Percentiles rank a stretch among this genome's conserved stretches.
These are phyloP conservation scores for Cenchrus fungigraminus DNA, from an alignment of 176 grass and related monocot species.

Conservation along the genomic window DNA sequence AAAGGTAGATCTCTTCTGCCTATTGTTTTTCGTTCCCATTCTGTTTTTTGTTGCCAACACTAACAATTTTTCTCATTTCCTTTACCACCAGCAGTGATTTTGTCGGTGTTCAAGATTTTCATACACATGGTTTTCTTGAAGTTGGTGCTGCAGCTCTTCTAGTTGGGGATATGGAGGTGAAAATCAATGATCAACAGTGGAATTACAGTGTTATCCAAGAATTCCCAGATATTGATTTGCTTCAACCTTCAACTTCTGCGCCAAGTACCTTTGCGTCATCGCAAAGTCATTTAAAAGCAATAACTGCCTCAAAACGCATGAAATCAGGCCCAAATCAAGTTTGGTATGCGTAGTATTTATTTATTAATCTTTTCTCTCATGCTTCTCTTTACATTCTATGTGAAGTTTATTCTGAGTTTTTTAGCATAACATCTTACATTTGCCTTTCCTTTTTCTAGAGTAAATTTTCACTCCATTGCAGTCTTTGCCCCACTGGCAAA, in stretches of 20 bases:
- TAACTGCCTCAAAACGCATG: conserved; percentile 96
- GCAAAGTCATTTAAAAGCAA: conserved; percentile 88
- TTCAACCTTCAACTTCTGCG: conserved; percentile 77
- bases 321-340: conserved; percentile 88
- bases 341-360: conserved; percentile 63
- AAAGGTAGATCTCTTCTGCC: conserved; percentile 60
- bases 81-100: conserved; percentile 59
- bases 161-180: conserved; percentile 79
- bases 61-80: conserved; percentile 32
- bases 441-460: conserved; percentile 16
- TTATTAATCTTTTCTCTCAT: background rate
- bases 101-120: conserved; percentile 64
- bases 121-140: conserved; percentile 69
- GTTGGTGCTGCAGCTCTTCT: conserved; percentile 92
- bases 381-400: too few relatives aligned
- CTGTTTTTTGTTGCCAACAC: conserved; percentile 6
- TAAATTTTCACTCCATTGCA: background rate
- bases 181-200: conserved; percentile 73
- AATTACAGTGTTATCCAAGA: conserved; percentile 71
- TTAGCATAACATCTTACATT: background rate
- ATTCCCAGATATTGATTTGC: conserved; percentile 86
- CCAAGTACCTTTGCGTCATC: conserved; percentile 69
- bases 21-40: background rate
- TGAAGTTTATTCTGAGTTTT: conserved; percentile 14
- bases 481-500: background rate